Base-by-base conservation (phyloP, 495 filamentous ascomycete species). In the Tuber microsphaerosporum region DNA sequence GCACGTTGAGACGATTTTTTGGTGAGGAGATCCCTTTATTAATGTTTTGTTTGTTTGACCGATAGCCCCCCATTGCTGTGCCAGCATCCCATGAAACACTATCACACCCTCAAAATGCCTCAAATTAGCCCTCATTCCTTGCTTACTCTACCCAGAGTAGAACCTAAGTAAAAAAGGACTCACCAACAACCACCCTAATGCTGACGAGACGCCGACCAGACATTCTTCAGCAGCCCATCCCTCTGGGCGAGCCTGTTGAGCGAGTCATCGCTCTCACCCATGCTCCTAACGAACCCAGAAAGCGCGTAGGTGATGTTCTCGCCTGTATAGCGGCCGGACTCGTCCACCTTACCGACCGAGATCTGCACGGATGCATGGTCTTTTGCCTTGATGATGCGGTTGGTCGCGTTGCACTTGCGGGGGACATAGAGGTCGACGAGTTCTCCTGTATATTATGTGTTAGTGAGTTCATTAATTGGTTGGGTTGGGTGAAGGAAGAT, bases 371-470 rank as follows among this genome's bases (percentile, higher is more conserved):
- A 94, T 82, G 92, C 93, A 88, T 96, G 93, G 87, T 96, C 95
- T 87, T 97, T 97, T 88, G 95, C 92, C 89, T 97, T 97, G 90
- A 98, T 97, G 90, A 98, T 97, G 86, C 92, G 90, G 91, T 92
- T 92, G 86, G 92, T 94, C 83, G 92, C 93, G 85, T 89, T 92
- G 91, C 93, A 94, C 90, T 94, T 99, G 89, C 95, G 93, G 86
- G 96, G 94, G 88, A 97, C 93, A 89, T 97, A 98, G 86, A 99
- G 93, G 88, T 99, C 95, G 86, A 98, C 95, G 87, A 97, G 92
- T 85, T 97, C 93, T 89, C 95, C 77, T 79, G 48, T 73, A 48
- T 19, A n/a, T 31, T 56, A 74, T 70, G 71, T 72, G 56, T 79
- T 79, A 79, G 76, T 12, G 70, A 71, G 73, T 41, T 10, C n/a